phyloP scores from a whole-genome alignment of 148 eudicot genomes.

The Chenopodium suecicum region DNA sequence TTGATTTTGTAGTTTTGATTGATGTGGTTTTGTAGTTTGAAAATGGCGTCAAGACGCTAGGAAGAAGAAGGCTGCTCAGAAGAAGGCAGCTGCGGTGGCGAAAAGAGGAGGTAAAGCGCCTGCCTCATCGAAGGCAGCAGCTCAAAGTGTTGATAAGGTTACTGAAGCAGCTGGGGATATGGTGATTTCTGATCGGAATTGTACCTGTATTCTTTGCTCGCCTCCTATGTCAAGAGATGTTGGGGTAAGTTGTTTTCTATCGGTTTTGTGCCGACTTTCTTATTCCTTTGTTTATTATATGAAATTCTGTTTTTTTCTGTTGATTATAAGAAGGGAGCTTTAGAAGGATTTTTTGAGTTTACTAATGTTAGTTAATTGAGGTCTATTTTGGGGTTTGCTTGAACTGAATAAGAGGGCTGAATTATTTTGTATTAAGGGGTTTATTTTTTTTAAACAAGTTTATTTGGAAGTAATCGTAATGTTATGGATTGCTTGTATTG shows the following conservation, averaged over 20 bases:
- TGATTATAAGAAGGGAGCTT: no score
- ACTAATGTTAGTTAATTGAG: not conserved
- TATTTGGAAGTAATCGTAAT: not conserved
- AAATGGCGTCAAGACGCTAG: constrained; percentile 98
- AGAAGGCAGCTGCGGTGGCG: constrained; percentile 96
- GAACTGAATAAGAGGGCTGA: no score
- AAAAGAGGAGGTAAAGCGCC: constrained; percentile 82
- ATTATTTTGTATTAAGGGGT: no score
- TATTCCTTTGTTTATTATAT: not conserved
- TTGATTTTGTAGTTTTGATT: not conserved
- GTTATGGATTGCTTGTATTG: not conserved
- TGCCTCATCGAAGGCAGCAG: constrained; percentile 45
- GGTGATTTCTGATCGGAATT: constrained; percentile 82
- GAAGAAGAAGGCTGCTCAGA: constrained; percentile 97
- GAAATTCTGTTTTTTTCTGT: not conserved
- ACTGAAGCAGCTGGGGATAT: constrained; percentile 47
- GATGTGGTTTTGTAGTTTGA: not conserved
- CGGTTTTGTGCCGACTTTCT: not conserved
- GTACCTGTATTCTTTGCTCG: constrained; percentile 88
- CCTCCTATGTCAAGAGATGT: constrained; percentile 93
- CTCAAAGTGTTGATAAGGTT: constrained; percentile 39
- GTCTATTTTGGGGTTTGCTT: not conserved
- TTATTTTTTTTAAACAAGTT: no score
- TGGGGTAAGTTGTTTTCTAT: constrained; percentile 49
- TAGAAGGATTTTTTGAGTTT: no score